Base-by-base conservation (phyloP, 148 eudicot species). In the Fagopyrum tataricum region DNA sequence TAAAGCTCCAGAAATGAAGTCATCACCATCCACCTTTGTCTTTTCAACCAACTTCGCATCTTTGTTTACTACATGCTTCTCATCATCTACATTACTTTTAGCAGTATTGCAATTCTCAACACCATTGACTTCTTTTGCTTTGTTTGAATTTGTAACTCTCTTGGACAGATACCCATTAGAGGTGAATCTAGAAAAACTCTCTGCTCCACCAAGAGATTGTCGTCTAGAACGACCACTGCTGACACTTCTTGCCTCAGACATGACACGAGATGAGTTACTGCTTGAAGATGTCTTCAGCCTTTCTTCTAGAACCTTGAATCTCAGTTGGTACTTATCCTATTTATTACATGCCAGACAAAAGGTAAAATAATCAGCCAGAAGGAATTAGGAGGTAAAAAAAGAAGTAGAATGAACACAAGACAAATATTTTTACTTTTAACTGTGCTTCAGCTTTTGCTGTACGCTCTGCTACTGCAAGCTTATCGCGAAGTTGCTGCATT, bases 251-350 rank as follows among this genome's bases (percentile, higher is more conserved):
- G 77, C 84, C 78, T 82, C 84, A 10, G 88, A 70, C 53, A 75
- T 48, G 42, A 80, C 61, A 73, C 82, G 86, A 12, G 85, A 73
- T 12, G 84, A 61, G 73, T 67, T 77, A 4, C 79, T 72, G 59
- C 77, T 87, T 1, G 84, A 78, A 41, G 86, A 31, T 75, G 80
- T 77, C 81, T 79, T 89, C 64, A 93, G 76, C 78, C 83, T 89
- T 81, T 89, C 98, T 80, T 93, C 98, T 80, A 93, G 81, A 56
- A 93, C 95, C 84, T 93, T 93, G 37, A 31, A 31, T 31, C 37
- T 31, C 37, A 31, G 37, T 31, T 31, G 37, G 37, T 31, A 31
- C 37, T 91, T 91, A 67, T 86, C 98, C 97, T 89, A 78, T 68
- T 67, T 40, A 39, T 37, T 41, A 67, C 13, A 9, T 49, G 13